These are phyloP conservation scores for Trypanosoma avium DNA, from an alignment of 208 protist genomes.

Conservation along the genomic window DNA sequence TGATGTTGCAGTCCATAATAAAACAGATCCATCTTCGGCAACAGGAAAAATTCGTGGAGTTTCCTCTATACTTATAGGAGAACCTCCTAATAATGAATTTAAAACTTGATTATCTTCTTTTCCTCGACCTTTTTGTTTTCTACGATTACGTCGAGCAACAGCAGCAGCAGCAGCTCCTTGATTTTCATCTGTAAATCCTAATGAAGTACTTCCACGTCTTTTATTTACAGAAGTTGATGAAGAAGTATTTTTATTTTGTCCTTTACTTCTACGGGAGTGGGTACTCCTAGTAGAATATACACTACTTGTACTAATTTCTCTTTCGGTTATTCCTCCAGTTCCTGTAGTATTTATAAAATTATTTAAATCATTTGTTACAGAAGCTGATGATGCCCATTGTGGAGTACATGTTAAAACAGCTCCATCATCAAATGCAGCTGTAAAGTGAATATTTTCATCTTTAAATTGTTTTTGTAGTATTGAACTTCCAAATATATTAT, in stretches of 20 bases:
- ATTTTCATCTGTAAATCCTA: neutral
- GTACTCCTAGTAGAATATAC: neutral
- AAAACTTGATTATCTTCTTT: neutral
- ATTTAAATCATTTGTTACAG: neutral
- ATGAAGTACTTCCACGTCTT: neutral
- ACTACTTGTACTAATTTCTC: too few relatives aligned
- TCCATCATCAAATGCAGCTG: constrained; percentile 71
- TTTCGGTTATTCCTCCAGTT: too few relatives aligned
- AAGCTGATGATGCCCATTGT: neutral
- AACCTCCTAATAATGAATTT: neutral
- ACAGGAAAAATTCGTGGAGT: constrained; percentile 13
- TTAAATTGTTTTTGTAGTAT: neutral
- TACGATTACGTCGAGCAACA: too few relatives aligned
- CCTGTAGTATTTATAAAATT: too few relatives aligned
- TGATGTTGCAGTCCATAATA: constrained; percentile 10
- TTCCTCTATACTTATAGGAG: neutral
- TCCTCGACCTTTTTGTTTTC: neutral
- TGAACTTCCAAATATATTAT: neutral
- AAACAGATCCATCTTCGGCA: constrained; percentile 22
- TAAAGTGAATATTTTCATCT: constrained; percentile 35
- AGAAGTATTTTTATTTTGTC: too few relatives aligned
- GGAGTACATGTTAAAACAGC: constrained; percentile 57
- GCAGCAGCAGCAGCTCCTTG: too few relatives aligned
- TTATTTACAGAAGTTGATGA: too few relatives aligned
- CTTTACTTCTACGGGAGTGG: neutral